A percentile compares a stretch with the other conserved stretches of the same genome.
These are phyloP conservation scores for Microsporum ferrugineum DNA, from an alignment of 2,329 filamentous ascomycete species.

Conservation along the genomic window DNA sequence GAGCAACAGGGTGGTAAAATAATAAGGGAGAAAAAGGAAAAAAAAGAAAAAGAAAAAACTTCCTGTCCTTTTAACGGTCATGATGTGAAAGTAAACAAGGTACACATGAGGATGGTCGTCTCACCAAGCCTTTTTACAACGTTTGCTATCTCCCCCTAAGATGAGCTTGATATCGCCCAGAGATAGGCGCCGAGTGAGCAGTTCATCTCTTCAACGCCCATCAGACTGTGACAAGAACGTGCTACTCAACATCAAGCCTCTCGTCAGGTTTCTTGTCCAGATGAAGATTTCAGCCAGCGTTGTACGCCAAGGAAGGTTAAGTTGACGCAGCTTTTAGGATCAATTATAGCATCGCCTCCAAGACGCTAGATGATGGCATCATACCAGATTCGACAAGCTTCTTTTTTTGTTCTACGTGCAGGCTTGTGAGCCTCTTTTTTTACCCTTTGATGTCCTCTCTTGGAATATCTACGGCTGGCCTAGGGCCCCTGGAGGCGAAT, in stretches of 20 bases:
- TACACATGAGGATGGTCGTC: not conserved
- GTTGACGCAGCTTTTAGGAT: not conserved
- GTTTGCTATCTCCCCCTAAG: not conserved
- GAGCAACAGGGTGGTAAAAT: not conserved
- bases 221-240: not conserved
- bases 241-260: not conserved
- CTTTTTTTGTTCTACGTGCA: not conserved
- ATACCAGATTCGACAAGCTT: not conserved
- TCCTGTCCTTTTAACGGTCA: not conserved
- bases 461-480: not conserved
- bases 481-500: not conserved
- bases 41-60: not conserved
- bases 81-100: not conserved
- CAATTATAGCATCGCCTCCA: not conserved
- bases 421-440: not conserved
- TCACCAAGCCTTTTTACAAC: not conserved
- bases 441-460: not conserved
- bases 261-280: not conserved
- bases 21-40: not conserved
- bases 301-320: conserved; percentile 4
- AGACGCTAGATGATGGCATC: not conserved
- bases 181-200: not conserved
- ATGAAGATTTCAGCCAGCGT: not conserved
- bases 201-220: not conserved
- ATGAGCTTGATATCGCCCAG: conserved; percentile 3